Percentiles rank a stretch among this genome's conserved stretches.
Evolutionary conservation across 2,329 filamentous ascomycete genomes (phyloP).

Genomic region (Zymoseptoria ardabiliae): DNA sequence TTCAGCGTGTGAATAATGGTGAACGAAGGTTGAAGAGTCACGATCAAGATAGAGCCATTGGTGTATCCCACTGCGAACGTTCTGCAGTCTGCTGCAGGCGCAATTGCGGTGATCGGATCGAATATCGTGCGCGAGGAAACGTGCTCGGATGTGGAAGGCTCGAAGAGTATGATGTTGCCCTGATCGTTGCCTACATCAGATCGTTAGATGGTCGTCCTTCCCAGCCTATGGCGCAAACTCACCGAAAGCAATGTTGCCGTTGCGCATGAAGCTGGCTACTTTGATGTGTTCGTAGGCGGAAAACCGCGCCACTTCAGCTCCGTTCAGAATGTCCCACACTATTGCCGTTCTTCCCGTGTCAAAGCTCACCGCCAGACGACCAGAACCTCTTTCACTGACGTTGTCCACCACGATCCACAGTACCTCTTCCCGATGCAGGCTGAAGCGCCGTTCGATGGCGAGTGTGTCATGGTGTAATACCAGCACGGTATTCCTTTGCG

Average conservation of each 20-base stretch:
- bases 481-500: slow-evolving; percentile 71
- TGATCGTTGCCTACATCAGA: slow-evolving; percentile 67
- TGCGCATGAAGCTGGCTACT: slow-evolving; percentile 89
- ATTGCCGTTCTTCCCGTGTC: slow-evolving; percentile 87
- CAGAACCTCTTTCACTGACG: slow-evolving; percentile 76
- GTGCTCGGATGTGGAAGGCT: slow-evolving; percentile 87
- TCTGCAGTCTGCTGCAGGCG: slow-evolving; percentile 79
- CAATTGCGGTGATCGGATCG: slow-evolving; percentile 88
- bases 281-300: slow-evolving; percentile 80
- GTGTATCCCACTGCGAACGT: slow-evolving; percentile 96
- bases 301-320: slow-evolving; percentile 85
- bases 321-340: slow-evolving; percentile 92
- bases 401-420: slow-evolving; percentile 83
- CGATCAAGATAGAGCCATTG: slow-evolving; percentile 89
- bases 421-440: slow-evolving; percentile 75
- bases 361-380: slow-evolving; percentile 84
- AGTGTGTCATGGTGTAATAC: slow-evolving; percentile 90
- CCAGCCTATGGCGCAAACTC: slow-evolving; percentile 29
- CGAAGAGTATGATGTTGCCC: slow-evolving; percentile 89
- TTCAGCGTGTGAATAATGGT: slow-evolving; percentile 89
- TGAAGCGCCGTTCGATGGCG: slow-evolving; percentile 79
- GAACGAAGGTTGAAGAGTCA: slow-evolving; percentile 81
- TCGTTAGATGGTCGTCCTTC: slow-evolving; percentile 1
- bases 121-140: slow-evolving; percentile 87
- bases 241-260: slow-evolving; percentile 97